Percentiles rank a stretch among this genome's conserved stretches.
Evolutionary conservation across 2,329 filamentous ascomycete species (phyloP).

Genomic region (Escovopsis sp.): DNA sequence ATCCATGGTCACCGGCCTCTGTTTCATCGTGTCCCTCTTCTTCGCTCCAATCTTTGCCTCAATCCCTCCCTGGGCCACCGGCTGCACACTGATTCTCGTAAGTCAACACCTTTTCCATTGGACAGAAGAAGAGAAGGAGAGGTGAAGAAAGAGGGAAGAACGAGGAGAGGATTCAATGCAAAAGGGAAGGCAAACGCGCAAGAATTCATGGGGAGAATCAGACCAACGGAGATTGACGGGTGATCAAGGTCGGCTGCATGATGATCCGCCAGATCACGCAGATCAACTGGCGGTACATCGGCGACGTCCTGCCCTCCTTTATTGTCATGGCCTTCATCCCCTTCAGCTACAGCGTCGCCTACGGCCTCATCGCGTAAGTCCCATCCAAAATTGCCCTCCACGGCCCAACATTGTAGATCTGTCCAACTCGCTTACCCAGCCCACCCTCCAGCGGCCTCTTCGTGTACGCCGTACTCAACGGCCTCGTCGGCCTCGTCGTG

Average conservation of each 20-base stretch:
- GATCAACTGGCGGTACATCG: constrained; percentile 64
- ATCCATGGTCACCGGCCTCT: constrained; percentile 51
- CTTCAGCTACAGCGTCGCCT: constrained; percentile 65
- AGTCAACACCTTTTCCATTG: too few relatives aligned
- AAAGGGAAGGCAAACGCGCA: too few relatives aligned
- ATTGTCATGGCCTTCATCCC: constrained; percentile 62
- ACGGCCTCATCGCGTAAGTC: constrained; percentile 55
- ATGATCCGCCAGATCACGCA: constrained; percentile 63
- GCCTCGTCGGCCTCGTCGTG: constrained; percentile 29
- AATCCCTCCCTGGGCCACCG: constrained; percentile 65
- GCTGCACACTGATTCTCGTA: constrained; percentile 54
- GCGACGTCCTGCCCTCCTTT: constrained; percentile 62
- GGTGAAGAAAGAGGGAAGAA: too few relatives aligned
- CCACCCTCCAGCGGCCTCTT: constrained; percentile 32
- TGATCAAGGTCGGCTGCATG: constrained; percentile 48
- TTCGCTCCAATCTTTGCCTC: constrained; percentile 65
- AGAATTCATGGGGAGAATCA: fast-evolving
- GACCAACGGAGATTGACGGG: background rate
- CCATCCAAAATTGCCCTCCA: background rate
- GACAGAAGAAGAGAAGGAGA: background rate
- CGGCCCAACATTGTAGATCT: too few relatives aligned
- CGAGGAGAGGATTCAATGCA: too few relatives aligned
- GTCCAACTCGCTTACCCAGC: constrained; percentile 4
- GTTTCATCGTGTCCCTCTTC: constrained; percentile 58
- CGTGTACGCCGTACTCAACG: constrained; percentile 34